Conservation (phyloP, 176 grass and related monocot species). For the barley (Hordeum vulgare) region MorexV3_pseudomolecules_assembly NC_058522.1:185878341-185878840, state of each 20-base stretch:
- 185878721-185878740: neutral
- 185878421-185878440: no score
- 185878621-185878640: neutral
- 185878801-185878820: constrained; percentile 63
- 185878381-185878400: no score
- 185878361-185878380: no score
- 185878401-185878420: no score
- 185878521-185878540: neutral
- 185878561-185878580: neutral
- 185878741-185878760: constrained; percentile 62
- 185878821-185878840: constrained; percentile 65
- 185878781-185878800: constrained; percentile 59
- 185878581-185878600: neutral
- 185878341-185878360: no score
- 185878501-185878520: no score
- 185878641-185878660: neutral
- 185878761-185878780: constrained; percentile 56
- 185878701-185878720: constrained; percentile 15
- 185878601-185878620: neutral
- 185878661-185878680: neutral
- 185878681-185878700: neutral
- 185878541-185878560: neutral
- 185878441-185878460: no score
- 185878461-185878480: no score
- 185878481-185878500: no score